phyloP scores from a whole-genome alignment of 306 rosid species.

The Boehmeria nivea region DNA sequence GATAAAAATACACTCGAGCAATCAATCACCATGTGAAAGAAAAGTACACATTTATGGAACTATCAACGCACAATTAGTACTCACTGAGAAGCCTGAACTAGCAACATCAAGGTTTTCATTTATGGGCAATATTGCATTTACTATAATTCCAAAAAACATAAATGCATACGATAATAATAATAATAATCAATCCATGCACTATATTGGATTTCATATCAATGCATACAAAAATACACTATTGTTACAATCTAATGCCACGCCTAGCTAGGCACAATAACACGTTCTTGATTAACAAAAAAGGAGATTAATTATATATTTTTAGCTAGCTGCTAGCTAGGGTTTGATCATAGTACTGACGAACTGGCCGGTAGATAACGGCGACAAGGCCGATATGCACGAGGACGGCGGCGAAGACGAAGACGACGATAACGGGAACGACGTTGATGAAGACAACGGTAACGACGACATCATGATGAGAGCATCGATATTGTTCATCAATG shows the following conservation, averaged over 20 bases:
- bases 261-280: background rate
- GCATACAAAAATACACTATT: background rate
- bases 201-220: background rate
- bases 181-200: conserved; percentile 1
- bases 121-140: conserved; percentile 2
- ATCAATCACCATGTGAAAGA: conserved; percentile 19
- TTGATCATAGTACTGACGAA: conserved; percentile 9
- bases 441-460: conserved; percentile 24
- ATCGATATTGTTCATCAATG: conserved; percentile 41
- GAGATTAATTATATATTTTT: background rate
- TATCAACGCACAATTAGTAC: conserved; percentile 17
- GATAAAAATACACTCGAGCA: background rate
- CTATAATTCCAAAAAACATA: conserved; percentile 4
- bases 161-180: background rate
- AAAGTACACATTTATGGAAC: conserved; percentile 10
- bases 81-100: conserved; percentile 28
- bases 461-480: no score
- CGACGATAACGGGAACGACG: background rate
- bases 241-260: background rate
- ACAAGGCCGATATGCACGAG: conserved; percentile 10
- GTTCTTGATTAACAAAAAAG: background rate
- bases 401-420: conserved; percentile 5
- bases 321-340: conserved; percentile 11
- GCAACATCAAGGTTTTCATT: conserved; percentile 33
- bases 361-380: conserved; percentile 27